Conservation (phyloP, 305 asterid species). For the Euphrasia arctica region DNA sequence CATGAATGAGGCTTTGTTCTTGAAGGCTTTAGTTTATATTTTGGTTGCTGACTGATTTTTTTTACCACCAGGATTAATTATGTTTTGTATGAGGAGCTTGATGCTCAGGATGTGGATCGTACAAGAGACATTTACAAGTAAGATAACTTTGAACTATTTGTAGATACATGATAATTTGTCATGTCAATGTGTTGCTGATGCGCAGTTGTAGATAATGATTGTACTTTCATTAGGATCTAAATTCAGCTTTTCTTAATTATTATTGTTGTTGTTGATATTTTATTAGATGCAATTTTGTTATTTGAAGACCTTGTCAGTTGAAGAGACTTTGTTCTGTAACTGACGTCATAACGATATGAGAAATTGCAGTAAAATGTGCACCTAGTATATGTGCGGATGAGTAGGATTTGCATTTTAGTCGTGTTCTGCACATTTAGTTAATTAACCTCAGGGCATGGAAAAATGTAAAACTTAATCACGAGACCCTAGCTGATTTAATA, state of each 20-base stretch:
- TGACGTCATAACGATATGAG: background rate
- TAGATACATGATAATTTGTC: conserved; percentile 4
- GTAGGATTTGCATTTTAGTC: background rate
- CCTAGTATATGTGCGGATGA: background rate
- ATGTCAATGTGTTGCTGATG: background rate
- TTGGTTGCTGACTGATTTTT: conserved; percentile 25
- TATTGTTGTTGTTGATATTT: background rate
- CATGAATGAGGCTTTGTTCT: too few species aligned
- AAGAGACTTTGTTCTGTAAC: background rate
- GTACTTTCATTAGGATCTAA: background rate
- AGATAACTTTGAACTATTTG: conserved; percentile 17
- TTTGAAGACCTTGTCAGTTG: conserved; percentile 5
- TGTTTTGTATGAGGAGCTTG: conserved; percentile 80
- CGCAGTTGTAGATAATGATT: background rate
- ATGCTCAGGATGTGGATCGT: conserved; percentile 60
- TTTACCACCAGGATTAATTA: conserved; percentile 60
- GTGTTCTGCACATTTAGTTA: conserved; percentile 3
- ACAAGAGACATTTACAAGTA: conserved; percentile 78
- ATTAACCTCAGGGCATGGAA: background rate
- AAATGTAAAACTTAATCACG: too few species aligned
- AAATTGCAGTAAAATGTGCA: background rate
- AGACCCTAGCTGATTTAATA: too few species aligned
- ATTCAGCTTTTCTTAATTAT: background rate
- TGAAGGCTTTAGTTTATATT: background rate
- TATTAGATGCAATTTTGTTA: background rate